Base-by-base conservation (phyloP, 352 stramenopile genomes). In the Aphanomyces invadans region DNA sequence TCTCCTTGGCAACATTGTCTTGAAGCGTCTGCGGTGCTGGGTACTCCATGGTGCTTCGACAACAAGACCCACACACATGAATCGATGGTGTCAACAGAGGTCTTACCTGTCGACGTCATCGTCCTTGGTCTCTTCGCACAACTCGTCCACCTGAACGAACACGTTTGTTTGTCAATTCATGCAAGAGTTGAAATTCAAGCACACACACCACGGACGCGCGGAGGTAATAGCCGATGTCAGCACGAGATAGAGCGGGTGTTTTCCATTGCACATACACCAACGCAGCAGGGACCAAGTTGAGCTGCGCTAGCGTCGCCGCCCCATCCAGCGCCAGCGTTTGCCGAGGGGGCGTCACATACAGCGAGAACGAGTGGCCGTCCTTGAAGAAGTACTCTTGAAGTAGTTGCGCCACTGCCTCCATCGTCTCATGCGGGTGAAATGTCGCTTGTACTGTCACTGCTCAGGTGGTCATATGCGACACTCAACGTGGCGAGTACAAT, bases 351-450 rank as follows among this genome's bases (percentile, higher is more conserved):
- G 84, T 86, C 23, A 91, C 77, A 69, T 90, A 95, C 7, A 95
- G 73, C 68, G 88, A 87, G 66, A 93, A 92, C 29, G 73, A 56
- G 28, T 70, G 72, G 7, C 64, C 54, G 1, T 69, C 15, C 11
- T 71, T 57, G 49, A 19, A 4, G 36, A 95, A 65, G 19, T 72
- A 86, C 59, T 84, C 72, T 17, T 69, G 71, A 21, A 95, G 77
- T 63, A 89, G 79, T 7, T 77, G 62, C 23, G 89, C 76, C 17
- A 95, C 81, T 62, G 88, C 80, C 66, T 76, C 75, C 1, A 93
- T 65, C 0, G 75, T 88, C 77, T 95, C 86, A 51, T 80, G 84
- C 12, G 86, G 83, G 54, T 95, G 86, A 70, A 95, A 95, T 10
- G 74, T 71, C n/a, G 83, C 81, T 71, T 95, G 86, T 32, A 95